phyloP scores from a whole-genome alignment of 768 basidiomycete genomes.

The Pleurotus giganteus region DNA sequence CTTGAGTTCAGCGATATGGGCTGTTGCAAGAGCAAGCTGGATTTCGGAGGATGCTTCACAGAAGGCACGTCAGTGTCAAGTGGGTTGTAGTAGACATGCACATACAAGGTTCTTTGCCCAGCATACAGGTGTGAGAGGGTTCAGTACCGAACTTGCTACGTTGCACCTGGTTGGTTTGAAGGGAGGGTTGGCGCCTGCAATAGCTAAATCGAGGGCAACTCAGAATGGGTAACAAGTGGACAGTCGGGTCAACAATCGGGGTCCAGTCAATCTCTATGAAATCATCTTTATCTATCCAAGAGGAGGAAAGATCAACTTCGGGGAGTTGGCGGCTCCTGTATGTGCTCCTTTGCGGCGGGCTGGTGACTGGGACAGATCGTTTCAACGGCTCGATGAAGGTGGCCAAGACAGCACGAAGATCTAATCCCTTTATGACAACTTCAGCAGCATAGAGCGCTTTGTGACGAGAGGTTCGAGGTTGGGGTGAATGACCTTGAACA shows the following conservation, averaged over 20 bases:
- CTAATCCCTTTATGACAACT: conserved; percentile 72
- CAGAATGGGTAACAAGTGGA: conserved; percentile 72
- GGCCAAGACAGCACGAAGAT: conserved; percentile 77
- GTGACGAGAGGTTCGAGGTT: conserved; percentile 61
- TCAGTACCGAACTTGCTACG: conserved; percentile 85
- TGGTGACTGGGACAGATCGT: conserved; percentile 47
- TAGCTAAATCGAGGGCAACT: conserved; percentile 82
- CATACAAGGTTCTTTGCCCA: conserved; percentile 72
- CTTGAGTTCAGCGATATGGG: conserved; percentile 53
- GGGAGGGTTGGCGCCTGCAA: conserved; percentile 58
- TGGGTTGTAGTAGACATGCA: conserved; percentile 2
- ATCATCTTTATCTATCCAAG: conserved; percentile 81
- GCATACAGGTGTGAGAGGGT: conserved; percentile 75
- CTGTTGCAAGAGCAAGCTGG: conserved; percentile 58
- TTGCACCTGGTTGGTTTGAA: conserved; percentile 37
- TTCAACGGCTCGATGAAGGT: conserved; percentile 74
- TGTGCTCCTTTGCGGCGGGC: conserved; percentile 43
- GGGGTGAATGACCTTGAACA: conserved; percentile 52
- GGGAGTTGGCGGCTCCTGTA: conserved; percentile 49
- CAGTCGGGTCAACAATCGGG: conserved; percentile 44
- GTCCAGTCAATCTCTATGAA: conserved; percentile 78
- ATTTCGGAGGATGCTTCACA: conserved; percentile 58
- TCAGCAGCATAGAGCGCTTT: conserved; percentile 91
- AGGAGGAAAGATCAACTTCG: conserved; percentile 38
- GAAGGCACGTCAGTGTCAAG: neutral